phyloP scores from a whole-genome alignment of 495 filamentous ascomycete genomes.

The Talaromyces liani region DNA sequence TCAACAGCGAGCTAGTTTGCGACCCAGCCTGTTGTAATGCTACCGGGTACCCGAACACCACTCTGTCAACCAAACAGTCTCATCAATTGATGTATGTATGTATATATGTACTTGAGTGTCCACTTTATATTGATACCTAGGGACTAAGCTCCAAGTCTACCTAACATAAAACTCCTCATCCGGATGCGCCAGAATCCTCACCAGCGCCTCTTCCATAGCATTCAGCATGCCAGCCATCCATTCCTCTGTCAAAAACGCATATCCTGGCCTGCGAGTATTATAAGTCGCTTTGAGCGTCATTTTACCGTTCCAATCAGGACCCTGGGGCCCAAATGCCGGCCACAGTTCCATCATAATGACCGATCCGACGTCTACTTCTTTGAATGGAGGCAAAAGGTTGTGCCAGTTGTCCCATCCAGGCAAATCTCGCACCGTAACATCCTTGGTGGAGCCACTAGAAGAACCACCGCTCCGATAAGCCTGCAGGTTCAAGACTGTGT shows the following conservation, averaged over 20 bases:
- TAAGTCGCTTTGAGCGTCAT: background rate
- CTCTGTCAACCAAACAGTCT: no score
- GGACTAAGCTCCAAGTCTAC: background rate
- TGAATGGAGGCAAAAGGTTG: background rate
- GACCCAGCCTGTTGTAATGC: no score
- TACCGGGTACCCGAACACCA: no score
- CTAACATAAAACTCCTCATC: constrained; percentile 1
- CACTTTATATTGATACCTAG: background rate
- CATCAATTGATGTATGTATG: no score
- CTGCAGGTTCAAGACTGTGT: background rate
- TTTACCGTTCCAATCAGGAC: background rate
- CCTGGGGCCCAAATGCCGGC: background rate
- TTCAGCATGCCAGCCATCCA: background rate
- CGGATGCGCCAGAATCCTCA: background rate
- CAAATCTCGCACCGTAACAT: background rate
- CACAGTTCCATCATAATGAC: constrained; percentile 1
- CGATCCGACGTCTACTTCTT: background rate
- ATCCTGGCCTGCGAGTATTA: constrained; percentile 1
- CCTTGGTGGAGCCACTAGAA: background rate
- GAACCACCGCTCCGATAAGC: background rate
- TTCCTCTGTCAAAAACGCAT: background rate
- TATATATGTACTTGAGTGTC: no score
- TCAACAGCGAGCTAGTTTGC: no score
- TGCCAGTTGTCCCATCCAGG: background rate
- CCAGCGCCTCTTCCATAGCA: background rate